phyloP scores from a whole-genome alignment of 805 yeast species.

The Brettanomyces bruxellensis region DNA sequence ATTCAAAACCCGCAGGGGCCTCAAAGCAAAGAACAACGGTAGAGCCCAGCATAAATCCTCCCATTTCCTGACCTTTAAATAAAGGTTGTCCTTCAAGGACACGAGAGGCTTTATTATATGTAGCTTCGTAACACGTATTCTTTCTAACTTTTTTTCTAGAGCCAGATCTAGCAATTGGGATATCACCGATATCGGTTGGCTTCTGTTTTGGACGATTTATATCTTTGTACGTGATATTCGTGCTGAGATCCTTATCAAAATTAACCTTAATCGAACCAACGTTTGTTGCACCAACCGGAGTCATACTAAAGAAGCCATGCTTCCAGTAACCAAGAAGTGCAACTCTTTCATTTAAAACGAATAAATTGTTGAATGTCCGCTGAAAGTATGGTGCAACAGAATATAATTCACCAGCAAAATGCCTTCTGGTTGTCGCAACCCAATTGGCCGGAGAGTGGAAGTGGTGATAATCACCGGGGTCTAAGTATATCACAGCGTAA shows the following conservation, averaged over 20 bases:
- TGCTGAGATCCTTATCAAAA: constrained; percentile 82
- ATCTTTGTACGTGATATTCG: constrained; percentile 64
- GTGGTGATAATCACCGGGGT: constrained; percentile 98
- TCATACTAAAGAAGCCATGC: constrained; percentile 95
- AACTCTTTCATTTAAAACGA: constrained; percentile 89
- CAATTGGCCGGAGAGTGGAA: constrained; percentile 95
- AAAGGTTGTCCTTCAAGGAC: constrained; percentile 82
- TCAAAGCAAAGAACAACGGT: constrained; percentile 96
- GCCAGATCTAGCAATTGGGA: neutral
- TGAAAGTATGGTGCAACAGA: constrained; percentile 97
- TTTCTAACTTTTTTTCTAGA: constrained; percentile 41
- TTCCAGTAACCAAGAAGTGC: constrained; percentile 94
- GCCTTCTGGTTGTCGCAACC: constrained; percentile 91
- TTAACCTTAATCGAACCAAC: constrained; percentile 91
- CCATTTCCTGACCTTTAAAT: constrained; percentile 88
- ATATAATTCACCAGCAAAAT: constrained; percentile 90
- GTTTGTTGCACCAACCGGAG: constrained; percentile 98
- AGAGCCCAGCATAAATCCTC: constrained; percentile 93
- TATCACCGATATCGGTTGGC: constrained; percentile 6
- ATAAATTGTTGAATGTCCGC: constrained; percentile 72
- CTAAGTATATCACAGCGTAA: constrained; percentile 87
- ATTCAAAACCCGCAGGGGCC: constrained; percentile 78
- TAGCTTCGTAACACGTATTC: constrained; percentile 89
- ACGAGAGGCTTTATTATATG: constrained; percentile 70
- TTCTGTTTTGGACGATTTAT: constrained; percentile 18